Conservation (phyloP, 2,329 filamentous ascomycete genomes). For the Madurella fahalii region DNA sequence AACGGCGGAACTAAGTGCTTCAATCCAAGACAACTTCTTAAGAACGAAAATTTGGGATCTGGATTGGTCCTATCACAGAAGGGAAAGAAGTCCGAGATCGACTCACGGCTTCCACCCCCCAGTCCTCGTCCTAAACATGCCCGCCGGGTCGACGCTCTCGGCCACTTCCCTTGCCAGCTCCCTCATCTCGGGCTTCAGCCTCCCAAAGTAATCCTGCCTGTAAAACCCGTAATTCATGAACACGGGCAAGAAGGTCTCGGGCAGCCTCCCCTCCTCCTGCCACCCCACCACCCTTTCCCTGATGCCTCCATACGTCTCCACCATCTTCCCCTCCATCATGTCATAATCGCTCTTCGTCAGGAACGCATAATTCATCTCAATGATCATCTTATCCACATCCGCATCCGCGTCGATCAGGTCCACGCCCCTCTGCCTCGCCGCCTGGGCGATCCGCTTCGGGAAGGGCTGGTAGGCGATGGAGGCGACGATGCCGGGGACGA, state of each 20-base stretch:
- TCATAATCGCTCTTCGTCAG: conserved; percentile 27
- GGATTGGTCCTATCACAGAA: no score
- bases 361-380: conserved; percentile 44
- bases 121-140: conserved; percentile 37
- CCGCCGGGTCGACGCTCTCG: conserved; percentile 35
- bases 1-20: no score
- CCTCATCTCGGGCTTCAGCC: conserved; percentile 34
- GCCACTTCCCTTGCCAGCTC: conserved; percentile 34
- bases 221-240: conserved; percentile 43
- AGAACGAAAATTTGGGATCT: no score
- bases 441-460: conserved; percentile 33
- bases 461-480: conserved; percentile 29
- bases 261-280: conserved; percentile 32
- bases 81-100: background rate
- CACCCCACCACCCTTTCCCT: conserved; percentile 29
- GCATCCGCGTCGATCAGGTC: conserved; percentile 40
- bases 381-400: conserved; percentile 37
- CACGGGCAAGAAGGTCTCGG: conserved; percentile 37
- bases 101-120: conserved; percentile 38
- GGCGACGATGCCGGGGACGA: conserved; percentile 18
- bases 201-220: conserved; percentile 40
- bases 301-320: conserved; percentile 34
- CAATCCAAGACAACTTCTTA: no score
- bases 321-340: conserved; percentile 34
- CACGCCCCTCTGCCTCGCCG: conserved; percentile 31